phyloP scores from a whole-genome alignment of 176 grass and related monocot species.

The Carex parvula region DNA sequence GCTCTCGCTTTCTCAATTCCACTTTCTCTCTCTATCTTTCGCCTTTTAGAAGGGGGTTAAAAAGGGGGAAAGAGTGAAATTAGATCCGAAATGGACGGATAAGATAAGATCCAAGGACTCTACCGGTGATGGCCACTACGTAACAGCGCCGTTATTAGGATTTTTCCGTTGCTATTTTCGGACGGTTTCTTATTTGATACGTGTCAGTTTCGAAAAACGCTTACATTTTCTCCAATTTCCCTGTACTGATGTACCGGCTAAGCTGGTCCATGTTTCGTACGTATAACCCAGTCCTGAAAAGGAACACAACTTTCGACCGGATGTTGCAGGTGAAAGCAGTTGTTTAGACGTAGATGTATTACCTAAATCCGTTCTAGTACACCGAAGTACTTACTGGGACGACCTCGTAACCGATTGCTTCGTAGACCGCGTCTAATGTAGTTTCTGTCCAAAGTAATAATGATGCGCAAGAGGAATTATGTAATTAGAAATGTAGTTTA shows the following conservation, averaged over 20 bases:
- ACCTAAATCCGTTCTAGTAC: background rate
- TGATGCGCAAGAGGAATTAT: background rate
- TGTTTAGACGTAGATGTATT: background rate
- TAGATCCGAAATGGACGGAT: conserved; percentile 6
- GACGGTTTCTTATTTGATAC: background rate
- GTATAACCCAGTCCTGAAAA: background rate
- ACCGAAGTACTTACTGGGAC: background rate
- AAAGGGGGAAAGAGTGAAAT: background rate
- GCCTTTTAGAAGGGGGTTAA: conserved; percentile 13
- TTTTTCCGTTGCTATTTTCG: conserved; percentile 8
- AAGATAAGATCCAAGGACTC: background rate
- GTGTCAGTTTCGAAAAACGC: background rate
- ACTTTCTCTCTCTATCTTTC: conserved; percentile 3
- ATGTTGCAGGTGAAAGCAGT: conserved; percentile 8
- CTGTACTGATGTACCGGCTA: conserved; percentile 3
- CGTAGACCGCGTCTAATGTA: background rate
- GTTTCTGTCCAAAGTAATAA: background rate
- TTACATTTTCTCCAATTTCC: background rate
- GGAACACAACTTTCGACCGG: background rate
- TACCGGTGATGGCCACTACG: background rate
- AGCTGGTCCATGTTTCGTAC: background rate
- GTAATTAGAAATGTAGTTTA: background rate
- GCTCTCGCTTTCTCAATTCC: background rate
- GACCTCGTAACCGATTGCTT: background rate
- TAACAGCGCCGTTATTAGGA: conserved; percentile 20